Evolutionary conservation across 371 early-diverging fungal genomes (phyloP).

Genomic region (Gilbertella persicaria): DNA sequence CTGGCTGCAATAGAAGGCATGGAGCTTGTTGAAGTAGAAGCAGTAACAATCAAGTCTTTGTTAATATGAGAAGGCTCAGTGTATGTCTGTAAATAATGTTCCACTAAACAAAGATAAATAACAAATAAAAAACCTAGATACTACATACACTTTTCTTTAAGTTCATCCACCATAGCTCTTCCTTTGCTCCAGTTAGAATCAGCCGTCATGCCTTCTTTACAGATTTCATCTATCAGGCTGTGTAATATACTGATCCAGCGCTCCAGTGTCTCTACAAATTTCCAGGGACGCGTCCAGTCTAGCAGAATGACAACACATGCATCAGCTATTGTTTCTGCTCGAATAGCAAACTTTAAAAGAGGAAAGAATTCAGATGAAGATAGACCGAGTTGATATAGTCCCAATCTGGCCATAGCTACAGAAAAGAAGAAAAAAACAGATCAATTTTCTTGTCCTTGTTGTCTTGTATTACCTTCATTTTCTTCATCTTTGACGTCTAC

Average conservation of each 20-base stretch:
- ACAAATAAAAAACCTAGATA: neutral
- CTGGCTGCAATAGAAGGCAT: constrained; percentile 10
- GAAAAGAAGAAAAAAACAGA: constrained; percentile 11
- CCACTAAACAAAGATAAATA: constrained; percentile 31
- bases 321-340: constrained; percentile 58
- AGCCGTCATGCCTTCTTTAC: constrained; percentile 38
- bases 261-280: constrained; percentile 73
- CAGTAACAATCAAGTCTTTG: constrained; percentile 13
- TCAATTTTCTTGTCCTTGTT: neutral
- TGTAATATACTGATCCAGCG: constrained; percentile 74
- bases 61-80: constrained; percentile 32
- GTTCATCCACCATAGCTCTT: constrained; percentile 64
- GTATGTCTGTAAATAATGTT: constrained; percentile 56
- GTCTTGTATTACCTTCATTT: constrained; percentile 53
- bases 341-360: constrained; percentile 70
- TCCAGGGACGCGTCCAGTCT: constrained; percentile 91
- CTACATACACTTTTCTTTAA: constrained; percentile 62
- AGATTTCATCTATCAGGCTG: constrained; percentile 49
- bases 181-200: constrained; percentile 52
- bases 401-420: constrained; percentile 74
- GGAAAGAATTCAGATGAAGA: constrained; percentile 66
- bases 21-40: constrained; percentile 27
- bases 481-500: constrained; percentile 81
- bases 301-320: constrained; percentile 73
- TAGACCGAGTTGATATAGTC: constrained; percentile 77